Evolutionary conservation across 371 early-diverging fungal species (phyloP), one percentile per base, ranked within the genome.

Genomic region (Actinomortierella ambigua): DNA sequence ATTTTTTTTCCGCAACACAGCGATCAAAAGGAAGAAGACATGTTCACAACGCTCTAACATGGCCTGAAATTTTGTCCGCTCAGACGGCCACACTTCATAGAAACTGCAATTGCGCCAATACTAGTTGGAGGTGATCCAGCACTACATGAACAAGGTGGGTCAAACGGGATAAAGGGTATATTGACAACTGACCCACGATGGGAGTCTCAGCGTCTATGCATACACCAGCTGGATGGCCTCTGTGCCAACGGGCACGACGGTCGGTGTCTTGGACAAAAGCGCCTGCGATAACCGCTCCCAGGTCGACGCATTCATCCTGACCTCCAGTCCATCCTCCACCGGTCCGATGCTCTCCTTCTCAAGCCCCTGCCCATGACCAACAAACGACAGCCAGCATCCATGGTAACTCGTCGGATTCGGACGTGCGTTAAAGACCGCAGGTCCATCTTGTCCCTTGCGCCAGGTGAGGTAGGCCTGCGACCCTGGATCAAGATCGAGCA

Each of bases 221-320:
- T 62, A 71, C 26, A 52, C 62, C 42, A 71, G 18, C 27, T 71
- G 66, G 0, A 71, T 47, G 1, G 66, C 55, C 24, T 71, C 73
- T 5, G 59, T 22, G 11, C 73, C 73, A 7, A 71, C 73, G 28
- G 73, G 73, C 3, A 71, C 63, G 9, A 66, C 43, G 0, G 73
- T 66, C 0, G 73, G 61, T 0, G 66, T 63, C 28, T 29, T 71
- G 13, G 73, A 71, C 20, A 63, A 57, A 52, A 71, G 23, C 14
- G 73, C 73, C 49, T 71, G 73, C 27, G 65, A 71, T 5, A 71
- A 43, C 14, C 66, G 42, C 41, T 71, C 73, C 73, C 73, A 71
- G 2, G 73, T 71, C 13, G 59, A n/a, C 0, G 48, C 55, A 18
- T 41, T 50, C 73, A 71, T 71, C 47, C 59, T 71, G 49, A 71